These are phyloP conservation scores for Neofusicoccum kwambonambiense DNA, from an alignment of 2,329 filamentous ascomycete species.

Conservation along the genomic window DNA sequence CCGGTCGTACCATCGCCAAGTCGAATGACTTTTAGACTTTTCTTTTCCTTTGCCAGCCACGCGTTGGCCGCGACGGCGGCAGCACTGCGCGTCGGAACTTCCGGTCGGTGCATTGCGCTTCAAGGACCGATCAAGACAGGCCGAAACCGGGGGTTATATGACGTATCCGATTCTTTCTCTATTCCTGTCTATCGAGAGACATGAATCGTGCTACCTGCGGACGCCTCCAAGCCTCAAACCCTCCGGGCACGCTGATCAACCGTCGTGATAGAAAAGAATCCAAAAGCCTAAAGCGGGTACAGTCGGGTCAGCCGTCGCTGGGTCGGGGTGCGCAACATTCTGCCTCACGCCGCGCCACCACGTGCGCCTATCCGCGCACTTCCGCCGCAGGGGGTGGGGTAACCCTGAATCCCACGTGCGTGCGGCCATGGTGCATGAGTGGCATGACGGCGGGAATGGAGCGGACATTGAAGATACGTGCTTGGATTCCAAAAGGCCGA, in stretches of 20 bases:
- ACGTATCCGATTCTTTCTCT: neutral
- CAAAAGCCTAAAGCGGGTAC: neutral
- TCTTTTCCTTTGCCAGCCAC: neutral
- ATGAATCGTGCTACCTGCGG: neutral
- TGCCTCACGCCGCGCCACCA: neutral
- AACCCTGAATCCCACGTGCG: slow-evolving; percentile 8
- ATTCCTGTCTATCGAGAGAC: slow-evolving; percentile 9
- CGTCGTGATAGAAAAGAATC: neutral
- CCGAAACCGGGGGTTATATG: neutral
- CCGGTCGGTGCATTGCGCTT: neutral
- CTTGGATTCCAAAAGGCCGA: slow-evolving; percentile 5
- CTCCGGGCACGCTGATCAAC: neutral
- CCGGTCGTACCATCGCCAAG: neutral
- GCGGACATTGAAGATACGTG: neutral
- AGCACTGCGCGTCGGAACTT: too few relatives aligned
- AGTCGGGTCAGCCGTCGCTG: neutral
- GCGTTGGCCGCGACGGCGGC: neutral
- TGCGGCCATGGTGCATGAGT: neutral
- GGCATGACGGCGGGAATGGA: neutral
- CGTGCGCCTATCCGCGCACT: slow-evolving; percentile 1
- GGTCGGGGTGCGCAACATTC: neutral
- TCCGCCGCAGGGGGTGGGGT: slow-evolving; percentile 8
- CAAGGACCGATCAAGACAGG: neutral
- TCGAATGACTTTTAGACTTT: neutral
- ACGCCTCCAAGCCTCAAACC: neutral